Evolutionary conservation across 495 filamentous ascomycete species (phyloP), one percentile per base, ranked within the genome.

Genomic region (Lepidopterella palustris): DNA sequence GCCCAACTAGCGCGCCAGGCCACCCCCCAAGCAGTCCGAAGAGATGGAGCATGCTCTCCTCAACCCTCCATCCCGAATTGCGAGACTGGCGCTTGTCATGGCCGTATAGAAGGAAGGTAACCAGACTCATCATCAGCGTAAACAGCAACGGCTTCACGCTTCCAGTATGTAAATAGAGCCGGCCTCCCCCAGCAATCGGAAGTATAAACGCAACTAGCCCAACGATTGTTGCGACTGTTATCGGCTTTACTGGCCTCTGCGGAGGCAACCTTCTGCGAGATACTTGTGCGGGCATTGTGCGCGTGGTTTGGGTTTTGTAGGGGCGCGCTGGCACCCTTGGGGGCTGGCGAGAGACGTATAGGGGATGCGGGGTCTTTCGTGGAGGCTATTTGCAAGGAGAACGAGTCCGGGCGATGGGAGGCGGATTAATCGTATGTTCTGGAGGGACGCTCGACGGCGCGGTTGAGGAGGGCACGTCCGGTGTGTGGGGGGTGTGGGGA

Each of bases 31-130:
- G 18, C 26, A 68, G 24, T 53, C 29, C 65, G 35, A 62, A 13
- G 4, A 47, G 42, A 55, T 68, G 65, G 26, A 68, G 47, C 11
- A 54, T 61, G 1, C 13, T 39, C 47, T 68, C 65, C 28, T 29
- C 55, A 13, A 64, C 61, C 23, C 65, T 47, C 61, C 61, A 68
- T 28, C 50, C 50, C 6, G 26, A 24, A 42, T 62, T 64, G 6
- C 32, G 45, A 9, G 65, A 53, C 31, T 61, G 61, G 31, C 51
- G 48, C 40, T 64, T 68, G 52, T 68, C 65, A 25, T 64, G 59
- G 21, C 65, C 61, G 29, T 68, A 68, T 13, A 68, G 15, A 15
- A 68, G n/a, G 50, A 68, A 64, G 9, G 65, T 64, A 0, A 53
- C 35, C 3, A 28, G 24, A 55, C 65, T 68, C 25, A 61, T 31